A percentile compares a stretch with the other conserved stretches of the same genome.
Conservation (phyloP, 306 rosid species). For the Senna tora region DNA sequence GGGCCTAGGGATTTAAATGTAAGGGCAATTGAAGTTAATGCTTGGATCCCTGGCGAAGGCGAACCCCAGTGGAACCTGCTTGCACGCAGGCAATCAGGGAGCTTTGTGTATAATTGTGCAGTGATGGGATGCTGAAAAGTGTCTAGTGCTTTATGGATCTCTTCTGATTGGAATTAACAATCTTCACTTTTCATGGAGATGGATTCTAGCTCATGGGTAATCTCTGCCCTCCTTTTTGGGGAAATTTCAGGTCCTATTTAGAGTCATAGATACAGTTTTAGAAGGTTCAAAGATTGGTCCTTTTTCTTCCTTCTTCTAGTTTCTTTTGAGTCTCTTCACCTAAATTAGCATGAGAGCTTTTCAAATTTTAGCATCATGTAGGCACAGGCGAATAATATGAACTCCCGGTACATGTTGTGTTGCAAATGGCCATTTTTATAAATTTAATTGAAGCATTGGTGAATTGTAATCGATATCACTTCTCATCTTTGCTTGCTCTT, state of each 20-base stretch:
- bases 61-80: conserved; percentile 62
- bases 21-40: conserved; percentile 52
- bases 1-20: conserved; percentile 44
- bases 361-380: conserved; percentile 50
- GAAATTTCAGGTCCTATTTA: conserved; percentile 44
- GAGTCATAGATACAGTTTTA: conserved; percentile 45
- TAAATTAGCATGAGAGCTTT: conserved; percentile 45
- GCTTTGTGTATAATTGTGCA: conserved; percentile 73
- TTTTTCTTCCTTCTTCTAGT: conserved; percentile 24
- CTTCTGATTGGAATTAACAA: conserved; percentile 41
- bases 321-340: conserved; percentile 35
- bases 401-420: conserved; percentile 49
- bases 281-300: conserved; percentile 46
- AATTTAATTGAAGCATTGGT: conserved; percentile 47
- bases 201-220: conserved; percentile 43
- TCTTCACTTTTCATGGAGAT: conserved; percentile 49
- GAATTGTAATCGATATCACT: conserved; percentile 40
- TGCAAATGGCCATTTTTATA: conserved; percentile 45
- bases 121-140: conserved; percentile 79
- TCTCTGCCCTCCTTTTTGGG: conserved; percentile 49
- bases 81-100: conserved; percentile 46
- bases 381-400: conserved; percentile 49
- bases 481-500: conserved; percentile 28
- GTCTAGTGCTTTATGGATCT: conserved; percentile 32
- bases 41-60: conserved; percentile 60